Evolutionary conservation across 2,329 filamentous ascomycete species (phyloP), one percentile per base, ranked within the genome.

Genomic region (Fusarium bactridioides): DNA sequence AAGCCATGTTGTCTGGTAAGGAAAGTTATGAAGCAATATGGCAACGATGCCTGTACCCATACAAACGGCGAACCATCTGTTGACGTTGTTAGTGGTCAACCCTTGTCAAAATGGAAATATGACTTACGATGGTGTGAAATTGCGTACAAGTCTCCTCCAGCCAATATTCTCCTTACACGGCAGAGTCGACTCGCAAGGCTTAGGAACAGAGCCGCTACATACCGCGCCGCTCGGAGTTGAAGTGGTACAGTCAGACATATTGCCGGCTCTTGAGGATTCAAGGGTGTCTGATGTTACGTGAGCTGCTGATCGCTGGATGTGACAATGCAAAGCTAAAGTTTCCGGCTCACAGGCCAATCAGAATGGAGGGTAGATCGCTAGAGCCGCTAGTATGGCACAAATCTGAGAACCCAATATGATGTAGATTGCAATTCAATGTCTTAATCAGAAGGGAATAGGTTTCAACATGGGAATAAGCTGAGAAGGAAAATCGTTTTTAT

Each of bases 41-140:
- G 88, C 88, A 13, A 91, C 88, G 43, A 93, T 88, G 25, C 91
- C 91, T 0, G 91, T 93, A 33, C 91, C 91, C 90, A 93, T 90
- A 47, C 84, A 89, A 37, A 87, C 84, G 6, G 86, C 82, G 76
- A 90, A 90, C 88, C 89, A 90, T 78, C 86, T 84, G 35, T 40
- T 33, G 37, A 50, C 29, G n/a, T 31, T 64, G 53, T 74, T 53
- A 69, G 59, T 35, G 44, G 23, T 31, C 12, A 31, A 47, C 23
- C 16, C 43, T 48, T 54, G 38, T n/a, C 6, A 31, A 12, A 23
- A 56, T 16, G 18, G 33, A 35, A 27, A 10, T 10, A 29, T 27
- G 16, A 80, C 85, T 77, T 79, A 87, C 85, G 86, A 88, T 37
- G 87, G 87, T 35, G 84, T 87, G 73, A 88, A 88, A 75, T 88